These are phyloP conservation scores for Blastobotrys malaysiensis DNA, from an alignment of 1,139 yeast species.

Conservation along the genomic window DNA sequence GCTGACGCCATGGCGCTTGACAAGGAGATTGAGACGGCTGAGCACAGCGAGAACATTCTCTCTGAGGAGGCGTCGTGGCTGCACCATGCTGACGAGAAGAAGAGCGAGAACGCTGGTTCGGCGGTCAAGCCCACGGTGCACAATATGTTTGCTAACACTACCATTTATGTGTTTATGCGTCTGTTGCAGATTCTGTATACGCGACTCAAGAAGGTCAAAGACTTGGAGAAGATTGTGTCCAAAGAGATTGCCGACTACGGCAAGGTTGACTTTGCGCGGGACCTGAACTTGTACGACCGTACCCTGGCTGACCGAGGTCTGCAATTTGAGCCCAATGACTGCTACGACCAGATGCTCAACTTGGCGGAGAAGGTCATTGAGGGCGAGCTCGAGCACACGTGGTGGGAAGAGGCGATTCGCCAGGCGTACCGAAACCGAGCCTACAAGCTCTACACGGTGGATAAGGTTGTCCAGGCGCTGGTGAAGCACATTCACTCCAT, in stretches of 20 bases:
- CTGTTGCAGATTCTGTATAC: conserved; percentile 75
- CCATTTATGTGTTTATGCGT: conserved; percentile 86
- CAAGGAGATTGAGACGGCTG: conserved; percentile 20
- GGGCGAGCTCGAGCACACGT: conserved; percentile 88
- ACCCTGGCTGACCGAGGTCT: conserved; percentile 79
- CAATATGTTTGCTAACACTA: conserved; percentile 87
- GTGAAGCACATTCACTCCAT: conserved; percentile 83
- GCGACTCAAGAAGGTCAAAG: conserved; percentile 72
- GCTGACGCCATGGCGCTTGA: conserved; percentile 13
- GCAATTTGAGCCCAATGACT: conserved; percentile 61
- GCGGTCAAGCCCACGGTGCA: conserved; percentile 38
- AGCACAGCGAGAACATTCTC: conserved; percentile 6
- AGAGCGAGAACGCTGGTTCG: conserved; percentile 16
- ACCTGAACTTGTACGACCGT: conserved; percentile 73
- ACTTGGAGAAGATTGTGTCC: conserved; percentile 59
- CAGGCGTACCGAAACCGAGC: conserved; percentile 94
- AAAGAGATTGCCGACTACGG: conserved; percentile 56
- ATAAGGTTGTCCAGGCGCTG: conserved; percentile 84
- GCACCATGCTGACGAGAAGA: conserved; percentile 12
- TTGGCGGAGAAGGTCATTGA: conserved; percentile 75
- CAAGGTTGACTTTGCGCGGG: conserved; percentile 80
- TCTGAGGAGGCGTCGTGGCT: conserved; percentile 10
- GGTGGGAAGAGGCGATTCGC: conserved; percentile 92
- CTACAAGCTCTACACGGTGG: conserved; percentile 85
- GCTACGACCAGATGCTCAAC: conserved; percentile 69